These are phyloP conservation scores for Collybia nuda DNA, from an alignment of 768 basidiomycete genomes.

Conservation along the genomic window DNA sequence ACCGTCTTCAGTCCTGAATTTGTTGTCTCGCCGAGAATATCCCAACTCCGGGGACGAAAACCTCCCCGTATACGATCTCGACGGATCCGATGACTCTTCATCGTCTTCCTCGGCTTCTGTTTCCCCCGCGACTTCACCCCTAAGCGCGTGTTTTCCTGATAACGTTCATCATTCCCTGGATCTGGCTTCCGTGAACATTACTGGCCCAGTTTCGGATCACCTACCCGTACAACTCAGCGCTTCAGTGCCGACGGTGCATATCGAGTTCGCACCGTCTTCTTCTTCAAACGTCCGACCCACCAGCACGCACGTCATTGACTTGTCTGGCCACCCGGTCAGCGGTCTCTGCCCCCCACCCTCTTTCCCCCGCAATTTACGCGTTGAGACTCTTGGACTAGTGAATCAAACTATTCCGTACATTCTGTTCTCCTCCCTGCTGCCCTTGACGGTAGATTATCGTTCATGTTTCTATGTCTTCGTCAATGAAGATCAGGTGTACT, in stretches of 20 bases:
- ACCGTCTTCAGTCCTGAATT: conserved; percentile 16
- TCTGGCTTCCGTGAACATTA: background rate
- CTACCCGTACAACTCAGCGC: conserved; percentile 1
- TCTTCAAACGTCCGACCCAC: background rate
- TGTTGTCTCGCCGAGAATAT: conserved; percentile 20
- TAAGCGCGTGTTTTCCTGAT: no score
- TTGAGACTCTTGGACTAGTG: conserved; percentile 12
- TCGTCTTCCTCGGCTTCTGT: background rate
- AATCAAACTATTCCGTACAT: conserved; percentile 15
- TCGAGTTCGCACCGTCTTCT: conserved; percentile 21
- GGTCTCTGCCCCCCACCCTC: background rate
- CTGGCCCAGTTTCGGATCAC: background rate
- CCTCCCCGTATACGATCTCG: background rate
- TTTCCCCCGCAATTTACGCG: conserved; percentile 7
- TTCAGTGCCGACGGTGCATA: conserved; percentile 1
- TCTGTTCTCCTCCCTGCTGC: conserved; percentile 15
- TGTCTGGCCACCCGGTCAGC: no score
- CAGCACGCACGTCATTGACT: background rate
- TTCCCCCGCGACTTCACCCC: no score
- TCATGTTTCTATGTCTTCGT: conserved; percentile 23
- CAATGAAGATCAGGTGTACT: conserved; percentile 18
- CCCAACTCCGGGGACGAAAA: conserved; percentile 5
- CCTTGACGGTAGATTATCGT: conserved; percentile 15
- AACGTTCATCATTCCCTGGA: no score
- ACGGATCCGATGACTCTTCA: conserved; percentile 6